phyloP scores from a whole-genome alignment of 257 asterid genomes.

The Solanum virginianum region DNA sequence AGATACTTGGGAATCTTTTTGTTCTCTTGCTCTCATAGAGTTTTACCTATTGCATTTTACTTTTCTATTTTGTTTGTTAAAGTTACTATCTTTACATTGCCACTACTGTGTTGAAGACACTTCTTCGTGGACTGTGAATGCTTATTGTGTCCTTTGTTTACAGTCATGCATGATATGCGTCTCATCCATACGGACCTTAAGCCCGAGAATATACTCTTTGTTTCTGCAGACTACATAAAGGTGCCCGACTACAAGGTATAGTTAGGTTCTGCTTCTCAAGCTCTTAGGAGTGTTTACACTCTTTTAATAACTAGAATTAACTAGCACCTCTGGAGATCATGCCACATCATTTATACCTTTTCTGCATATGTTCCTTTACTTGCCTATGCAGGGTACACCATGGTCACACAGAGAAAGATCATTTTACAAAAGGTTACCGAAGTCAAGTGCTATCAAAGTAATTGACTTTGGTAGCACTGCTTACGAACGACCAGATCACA shows the following conservation, averaged over 20 bases:
- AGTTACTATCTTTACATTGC: background rate
- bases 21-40: background rate
- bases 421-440: slow-evolving; percentile 28
- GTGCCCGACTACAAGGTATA: slow-evolving; percentile 35
- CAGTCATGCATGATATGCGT: slow-evolving; percentile 48
- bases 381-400: slow-evolving; percentile 25
- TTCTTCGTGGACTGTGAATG: background rate
- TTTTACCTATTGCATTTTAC: background rate
- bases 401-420: slow-evolving; percentile 28
- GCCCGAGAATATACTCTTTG: slow-evolving; percentile 47
- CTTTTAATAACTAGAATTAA: background rate
- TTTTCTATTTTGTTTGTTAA: background rate
- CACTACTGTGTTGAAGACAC: background rate
- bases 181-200: slow-evolving; percentile 46
- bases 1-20: background rate
- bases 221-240: slow-evolving; percentile 34
- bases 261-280: background rate
- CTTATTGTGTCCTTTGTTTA: background rate
- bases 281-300: background rate
- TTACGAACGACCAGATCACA: slow-evolving; percentile 36
- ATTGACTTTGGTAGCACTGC: slow-evolving; percentile 47
- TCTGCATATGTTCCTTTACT: background rate
- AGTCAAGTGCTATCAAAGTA: slow-evolving; percentile 42
- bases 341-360: background rate
- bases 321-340: background rate